Base-by-base conservation (phyloP, 768 basidiomycete species). In the Phylloporus sp. region DNA sequence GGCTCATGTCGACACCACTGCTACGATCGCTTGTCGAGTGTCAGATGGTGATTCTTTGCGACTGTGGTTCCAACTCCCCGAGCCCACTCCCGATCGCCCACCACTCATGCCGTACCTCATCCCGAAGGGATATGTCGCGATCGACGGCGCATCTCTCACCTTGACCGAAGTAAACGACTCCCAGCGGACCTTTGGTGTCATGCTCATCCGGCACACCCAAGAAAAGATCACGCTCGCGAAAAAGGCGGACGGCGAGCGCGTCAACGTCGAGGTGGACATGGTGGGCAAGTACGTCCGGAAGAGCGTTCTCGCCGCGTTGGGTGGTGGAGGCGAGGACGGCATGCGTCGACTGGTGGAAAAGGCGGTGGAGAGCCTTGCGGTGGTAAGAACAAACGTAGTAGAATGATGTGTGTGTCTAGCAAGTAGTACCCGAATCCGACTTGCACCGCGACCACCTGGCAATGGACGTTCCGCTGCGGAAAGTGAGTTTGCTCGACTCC, bases 181-280 rank as follows among this genome's bases (percentile, higher is more conserved):
- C 21, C 59, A 72, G 49, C 64, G 79, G 31, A 79, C 70, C 34
- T 95, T 98, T 60, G 82, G 84, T 27, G 78, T 99, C 42, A 98
- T 98, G 94, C 79, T 99, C 54, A 94, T 99, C 68, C 80, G 80
- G 57, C 94, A 98, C 68, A 94, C 91, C 10, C 95, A 96, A 62
- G 71, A 82, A 58, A 91, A 84, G 67, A 84, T 97, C 47, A 85
- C 89, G 3, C 73, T 99, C 42, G 76, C 77, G 31, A 76, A 69
- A 50, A 99, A 98, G 66, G 54, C 57, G 3, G 64, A 86, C 1
- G 94, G 93, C 1, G 78, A 79, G 38, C 86, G 77, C 57, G 93
- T 98, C 42, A 99, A 99, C 61, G 78, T 99, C 49, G 96, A 99
- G 71, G 92, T 86, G 35, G 92, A 96, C 63, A 90, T 92, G 81